Conservation (phyloP, 2,329 filamentous ascomycete species). For the Neofusicoccum parvum region DNA sequence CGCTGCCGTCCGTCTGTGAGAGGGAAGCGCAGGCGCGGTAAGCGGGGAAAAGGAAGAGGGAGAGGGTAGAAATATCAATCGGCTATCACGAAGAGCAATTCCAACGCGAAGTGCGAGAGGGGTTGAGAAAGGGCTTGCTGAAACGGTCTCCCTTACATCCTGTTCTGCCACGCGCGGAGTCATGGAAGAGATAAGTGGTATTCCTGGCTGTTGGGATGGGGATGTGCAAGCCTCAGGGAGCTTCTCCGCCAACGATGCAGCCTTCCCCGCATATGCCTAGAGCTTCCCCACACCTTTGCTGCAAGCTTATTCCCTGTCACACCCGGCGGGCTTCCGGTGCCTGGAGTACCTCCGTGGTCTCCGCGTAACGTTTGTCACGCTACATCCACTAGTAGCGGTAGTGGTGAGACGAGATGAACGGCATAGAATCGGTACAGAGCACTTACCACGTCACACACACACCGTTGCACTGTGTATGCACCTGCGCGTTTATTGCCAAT, state of each 20-base stretch:
- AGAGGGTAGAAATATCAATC: neutral
- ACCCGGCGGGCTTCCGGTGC: neutral
- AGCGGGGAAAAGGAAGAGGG: neutral
- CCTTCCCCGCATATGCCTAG: conserved; percentile 15
- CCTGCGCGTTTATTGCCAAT: too few species aligned
- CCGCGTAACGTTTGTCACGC: neutral
- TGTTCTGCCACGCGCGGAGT: conserved; percentile 8
- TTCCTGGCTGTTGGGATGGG: neutral
- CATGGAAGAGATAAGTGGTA: conserved; percentile 1
- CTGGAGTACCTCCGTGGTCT: neutral
- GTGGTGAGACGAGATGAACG: neutral
- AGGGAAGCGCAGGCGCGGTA: neutral
- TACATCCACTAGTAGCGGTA: neutral
- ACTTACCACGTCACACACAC: neutral
- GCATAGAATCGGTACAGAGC: neutral
- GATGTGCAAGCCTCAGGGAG: neutral
- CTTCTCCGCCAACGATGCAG: neutral
- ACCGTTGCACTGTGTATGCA: neutral
- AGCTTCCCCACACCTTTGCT: conserved; percentile 12
- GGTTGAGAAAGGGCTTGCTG: neutral
- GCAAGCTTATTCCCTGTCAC: conserved; percentile 9
- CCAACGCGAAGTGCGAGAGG: too few species aligned
- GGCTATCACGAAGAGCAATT: too few species aligned
- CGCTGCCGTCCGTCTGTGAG: too few species aligned
- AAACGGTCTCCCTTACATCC: neutral